Base-by-base conservation (phyloP, 257 asterid species). In the Nicotiana tabacum region DNA sequence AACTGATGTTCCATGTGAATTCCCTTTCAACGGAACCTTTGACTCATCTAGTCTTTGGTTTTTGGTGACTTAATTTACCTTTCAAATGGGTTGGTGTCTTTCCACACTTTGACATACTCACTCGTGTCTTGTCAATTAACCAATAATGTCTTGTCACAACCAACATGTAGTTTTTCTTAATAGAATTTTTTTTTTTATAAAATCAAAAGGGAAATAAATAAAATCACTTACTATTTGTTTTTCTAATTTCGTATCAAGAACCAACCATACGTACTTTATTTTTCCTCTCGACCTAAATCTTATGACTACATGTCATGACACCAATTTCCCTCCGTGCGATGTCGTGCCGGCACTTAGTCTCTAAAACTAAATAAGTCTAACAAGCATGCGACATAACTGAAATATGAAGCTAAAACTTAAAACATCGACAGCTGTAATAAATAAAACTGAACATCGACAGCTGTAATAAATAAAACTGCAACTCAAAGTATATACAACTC, bases 1-100 rank as follows among this genome's bases (percentile, higher is more conserved):
- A 17, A 39, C 24, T 82, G 61, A 53, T 74, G 74, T 56, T 21
- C 57, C 48, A 39, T 66, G 67, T 58, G 58, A 39, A 70, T 77
- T 78, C 85, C 80, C 86, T 82, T 84, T 82, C 77, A 39, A 77
- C 16, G 30, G 76, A 74, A 68, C 78, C 66, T 77, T 82, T 87
- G 82, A 66, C 80, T 35, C 61, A 43, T 66, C 4, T 29, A 17
- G 37, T 35, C 57, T 82, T 74, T 30, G 56, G 27, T 32, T 33
- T 21, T 48, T 21, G 64, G 55, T 72, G 32, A 24, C 81, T 70
- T 24, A 43, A 1, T 4, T 51, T 4, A 18, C n/a, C 37, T 46
- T 56, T 16, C 13, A 18, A 11, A 30, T 39, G 0, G 15, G 24
- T 24, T 74, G 30, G 60, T 27, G 56, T n/a, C 3, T 24, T 74